Evolutionary conservation across 768 basidiomycete species (phyloP).

Genomic region (Gymnopilus junonius): DNA sequence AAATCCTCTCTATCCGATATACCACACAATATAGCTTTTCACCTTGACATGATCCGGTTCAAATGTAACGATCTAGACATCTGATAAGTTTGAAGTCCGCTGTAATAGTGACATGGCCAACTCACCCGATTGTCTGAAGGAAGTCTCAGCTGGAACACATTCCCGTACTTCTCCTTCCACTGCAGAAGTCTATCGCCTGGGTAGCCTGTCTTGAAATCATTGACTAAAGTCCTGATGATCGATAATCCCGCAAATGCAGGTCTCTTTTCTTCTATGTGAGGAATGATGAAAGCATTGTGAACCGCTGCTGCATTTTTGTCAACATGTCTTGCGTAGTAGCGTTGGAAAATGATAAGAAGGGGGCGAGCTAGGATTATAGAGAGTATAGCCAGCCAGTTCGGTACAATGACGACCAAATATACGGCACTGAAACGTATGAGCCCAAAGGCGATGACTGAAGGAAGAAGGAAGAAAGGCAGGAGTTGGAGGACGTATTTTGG

Average conservation of each 20-base stretch:
- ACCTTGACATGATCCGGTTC: conserved; percentile 56
- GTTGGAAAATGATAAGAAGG: conserved; percentile 14
- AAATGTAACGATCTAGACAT: conserved; percentile 37
- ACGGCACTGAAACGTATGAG: not conserved
- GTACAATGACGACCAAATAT: not conserved
- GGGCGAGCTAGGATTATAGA: conserved; percentile 13
- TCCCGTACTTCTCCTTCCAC: conserved; percentile 36
- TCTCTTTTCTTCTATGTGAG: conserved; percentile 15
- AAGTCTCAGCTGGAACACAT: conserved; percentile 36
- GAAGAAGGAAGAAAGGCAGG: conserved; percentile 13
- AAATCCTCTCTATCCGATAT: too few relatives aligned
- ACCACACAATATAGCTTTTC: not conserved
- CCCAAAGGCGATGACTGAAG: conserved; percentile 1
- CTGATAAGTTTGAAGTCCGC: not conserved
- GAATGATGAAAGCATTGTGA: conserved; percentile 10
- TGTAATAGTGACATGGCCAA: not conserved
- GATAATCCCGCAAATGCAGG: conserved; percentile 17
- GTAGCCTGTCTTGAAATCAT: conserved; percentile 27
- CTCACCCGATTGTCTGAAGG: conserved; percentile 41
- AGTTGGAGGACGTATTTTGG: conserved; percentile 10
- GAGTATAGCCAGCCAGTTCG: conserved; percentile 11
- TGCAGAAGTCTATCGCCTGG: conserved; percentile 39
- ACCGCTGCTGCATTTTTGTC: conserved; percentile 12
- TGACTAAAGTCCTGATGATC: conserved; percentile 4
- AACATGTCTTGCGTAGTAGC: conserved; percentile 16